Conservation (phyloP, 2,329 filamentous ascomycete genomes). For the Juglanconis oblonga region DNA sequence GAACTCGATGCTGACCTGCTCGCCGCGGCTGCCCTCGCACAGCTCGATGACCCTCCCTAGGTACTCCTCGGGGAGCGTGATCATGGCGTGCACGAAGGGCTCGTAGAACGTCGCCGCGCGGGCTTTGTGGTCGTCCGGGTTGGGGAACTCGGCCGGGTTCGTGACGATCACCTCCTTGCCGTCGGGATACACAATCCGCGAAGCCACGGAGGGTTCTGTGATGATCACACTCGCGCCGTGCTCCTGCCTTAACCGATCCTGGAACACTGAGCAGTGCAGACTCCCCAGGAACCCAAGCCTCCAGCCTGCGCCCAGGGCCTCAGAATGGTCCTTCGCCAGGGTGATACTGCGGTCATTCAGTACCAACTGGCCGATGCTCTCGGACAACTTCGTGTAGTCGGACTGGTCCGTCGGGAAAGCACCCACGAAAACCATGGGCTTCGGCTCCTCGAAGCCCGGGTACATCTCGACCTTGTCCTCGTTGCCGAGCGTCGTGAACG, state of each 20-base stretch:
- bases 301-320: slow-evolving; percentile 92
- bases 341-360: slow-evolving; percentile 95
- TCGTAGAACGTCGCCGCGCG: slow-evolving; percentile 47
- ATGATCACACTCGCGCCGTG: slow-evolving; percentile 95
- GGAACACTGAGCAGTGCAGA: slow-evolving; percentile 97
- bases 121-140: slow-evolving; percentile 49
- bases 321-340: slow-evolving; percentile 88
- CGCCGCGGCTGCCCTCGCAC: slow-evolving; percentile 84
- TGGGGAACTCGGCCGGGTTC: slow-evolving; percentile 86
- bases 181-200: slow-evolving; percentile 76
- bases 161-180: slow-evolving; percentile 77
- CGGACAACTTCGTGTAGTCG: slow-evolving; percentile 82
- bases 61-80: slow-evolving; percentile 92
- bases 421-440: slow-evolving; percentile 98
- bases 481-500: slow-evolving; percentile 77
- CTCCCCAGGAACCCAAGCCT: slow-evolving; percentile 94
- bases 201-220: slow-evolving; percentile 91
- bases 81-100: slow-evolving; percentile 73
- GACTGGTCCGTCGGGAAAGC: slow-evolving; percentile 91
- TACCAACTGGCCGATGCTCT: slow-evolving; percentile 90
- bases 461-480: slow-evolving; percentile 76
- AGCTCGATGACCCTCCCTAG: slow-evolving; percentile 92
- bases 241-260: slow-evolving; percentile 90
- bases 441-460: slow-evolving; percentile 93
- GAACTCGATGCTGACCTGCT: slow-evolving; percentile 84